phyloP scores from a whole-genome alignment of 129 eudicot species.

The Smallanthus sonchifolius region DNA sequence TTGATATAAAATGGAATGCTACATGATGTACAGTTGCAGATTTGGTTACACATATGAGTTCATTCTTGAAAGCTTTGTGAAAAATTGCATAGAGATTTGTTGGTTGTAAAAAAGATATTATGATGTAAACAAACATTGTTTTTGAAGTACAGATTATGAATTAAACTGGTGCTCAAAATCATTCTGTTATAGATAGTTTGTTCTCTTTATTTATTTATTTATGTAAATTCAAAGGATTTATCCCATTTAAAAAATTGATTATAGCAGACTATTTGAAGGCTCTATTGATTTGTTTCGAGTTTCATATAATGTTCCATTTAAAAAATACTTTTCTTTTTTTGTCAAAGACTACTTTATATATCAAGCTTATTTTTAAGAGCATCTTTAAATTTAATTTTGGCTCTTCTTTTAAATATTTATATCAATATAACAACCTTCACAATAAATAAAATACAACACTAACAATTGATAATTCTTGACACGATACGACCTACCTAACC shows the following conservation, averaged over 20 bases:
- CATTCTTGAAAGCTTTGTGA: constrained; percentile 6
- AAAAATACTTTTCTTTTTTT: not conserved
- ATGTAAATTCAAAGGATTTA: not conserved
- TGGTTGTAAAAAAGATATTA: not conserved
- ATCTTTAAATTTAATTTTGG: too few species aligned
- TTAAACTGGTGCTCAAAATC: not conserved
- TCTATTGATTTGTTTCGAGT: not conserved
- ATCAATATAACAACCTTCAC: too few species aligned
- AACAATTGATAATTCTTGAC: too few species aligned
- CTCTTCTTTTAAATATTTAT: not conserved
- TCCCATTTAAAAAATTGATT: too few species aligned
- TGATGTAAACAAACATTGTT: constrained; percentile 2
- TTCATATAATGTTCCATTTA: not conserved
- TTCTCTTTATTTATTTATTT: not conserved
- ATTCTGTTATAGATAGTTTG: not conserved
- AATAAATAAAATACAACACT: too few species aligned
- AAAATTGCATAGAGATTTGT: constrained; percentile 12
- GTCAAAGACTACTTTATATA: too few species aligned
- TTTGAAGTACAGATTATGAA: not conserved
- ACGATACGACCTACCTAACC: too few species aligned
- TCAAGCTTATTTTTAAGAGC: too few species aligned
- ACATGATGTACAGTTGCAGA: constrained; percentile 27
- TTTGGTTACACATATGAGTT: not conserved
- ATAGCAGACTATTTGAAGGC: not conserved
- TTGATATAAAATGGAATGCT: constrained; percentile 44